Base-by-base conservation (phyloP, 345 rosid species). In the Camelina neglecta region DNA sequence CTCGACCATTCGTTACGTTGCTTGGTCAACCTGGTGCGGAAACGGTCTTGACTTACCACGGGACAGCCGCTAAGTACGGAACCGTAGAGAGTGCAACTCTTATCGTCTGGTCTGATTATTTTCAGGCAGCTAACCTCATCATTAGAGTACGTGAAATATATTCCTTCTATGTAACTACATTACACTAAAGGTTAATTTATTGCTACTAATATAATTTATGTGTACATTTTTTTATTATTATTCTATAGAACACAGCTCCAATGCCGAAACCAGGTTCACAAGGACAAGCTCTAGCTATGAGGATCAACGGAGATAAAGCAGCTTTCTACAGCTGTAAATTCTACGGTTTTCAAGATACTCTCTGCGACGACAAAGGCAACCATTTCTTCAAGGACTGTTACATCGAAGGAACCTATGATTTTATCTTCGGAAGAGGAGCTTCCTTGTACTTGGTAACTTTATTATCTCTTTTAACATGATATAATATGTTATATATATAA, bases 361-460 rank as follows among this genome's bases (percentile, higher is more conserved):
- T 83, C 7, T 83, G 83, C 7, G 88, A 86, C 38, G 88, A 84
- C 41, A 80, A 8, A 20, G 90, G 85, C 57, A 42, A 62, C 55
- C 92, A 89, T 78, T 87, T 90, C 76, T 90, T 81, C 72, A 89
- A 87, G 79, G 86, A 89, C 21, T 87, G 98, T 60, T 78, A 81
- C 75, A 81, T 93, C 29, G 84, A 83, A 79, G 98, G 98, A 81
- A 90, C 92, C 1, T 85, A 87, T 35, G 98, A 89, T 80, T 90
- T 84, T 85, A 86, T 93, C 73, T 93, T 87, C 6, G 93, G 95
- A 77, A 79, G 81, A 8, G 93, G 89, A 9, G 79, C 75, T 55
- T 80, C 83, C 54, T 49, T 80, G 45, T 80, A 80, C 70, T 74
- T 80, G 75, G 73, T 80, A 79, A 71, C 31, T 50, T 44, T 51